Percentiles rank a stretch among this genome's conserved stretches.
Evolutionary conservation across 371 early-diverging fungal genomes (phyloP).

Genomic region (Thermomucor indicae-seudaticae): DNA sequence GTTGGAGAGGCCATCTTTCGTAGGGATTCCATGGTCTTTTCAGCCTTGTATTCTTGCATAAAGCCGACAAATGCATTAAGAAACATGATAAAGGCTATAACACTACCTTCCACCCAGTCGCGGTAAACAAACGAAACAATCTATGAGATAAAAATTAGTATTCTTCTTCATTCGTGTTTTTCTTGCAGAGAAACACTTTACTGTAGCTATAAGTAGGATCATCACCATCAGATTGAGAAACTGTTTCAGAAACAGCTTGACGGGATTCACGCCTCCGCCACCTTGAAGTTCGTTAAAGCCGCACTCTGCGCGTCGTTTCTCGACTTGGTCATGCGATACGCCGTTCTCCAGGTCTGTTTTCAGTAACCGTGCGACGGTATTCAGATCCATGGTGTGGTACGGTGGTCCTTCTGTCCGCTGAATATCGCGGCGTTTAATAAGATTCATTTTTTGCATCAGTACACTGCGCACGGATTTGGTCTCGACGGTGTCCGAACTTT

Average conservation of each 20-base stretch:
- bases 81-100: constrained; percentile 73
- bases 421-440: constrained; percentile 22
- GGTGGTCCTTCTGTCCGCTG: constrained; percentile 39
- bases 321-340: constrained; percentile 48
- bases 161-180: neutral
- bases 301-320: constrained; percentile 46
- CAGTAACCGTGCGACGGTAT: constrained; percentile 53
- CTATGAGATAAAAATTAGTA: constrained; percentile 6
- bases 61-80: constrained; percentile 85
- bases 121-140: constrained; percentile 57
- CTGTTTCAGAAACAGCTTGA: constrained; percentile 70
- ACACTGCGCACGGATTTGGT: constrained; percentile 32
- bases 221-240: constrained; percentile 81
- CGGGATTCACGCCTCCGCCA: constrained; percentile 59
- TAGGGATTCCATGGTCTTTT: constrained; percentile 88
- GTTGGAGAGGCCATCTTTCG: constrained; percentile 82
- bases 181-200: constrained; percentile 10
- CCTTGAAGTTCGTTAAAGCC: constrained; percentile 72
- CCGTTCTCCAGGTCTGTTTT: constrained; percentile 59
- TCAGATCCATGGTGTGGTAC: constrained; percentile 53
- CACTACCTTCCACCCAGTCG: constrained; percentile 69
- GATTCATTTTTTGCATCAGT: constrained; percentile 28
- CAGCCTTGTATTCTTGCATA: constrained; percentile 86
- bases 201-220: constrained; percentile 72
- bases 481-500: constrained; percentile 22